Percentiles rank a stretch among this genome's conserved stretches.
phyloP scores from a whole-genome alignment of 768 basidiomycete species.

The Rhodotorula taiwanensis region DNA sequence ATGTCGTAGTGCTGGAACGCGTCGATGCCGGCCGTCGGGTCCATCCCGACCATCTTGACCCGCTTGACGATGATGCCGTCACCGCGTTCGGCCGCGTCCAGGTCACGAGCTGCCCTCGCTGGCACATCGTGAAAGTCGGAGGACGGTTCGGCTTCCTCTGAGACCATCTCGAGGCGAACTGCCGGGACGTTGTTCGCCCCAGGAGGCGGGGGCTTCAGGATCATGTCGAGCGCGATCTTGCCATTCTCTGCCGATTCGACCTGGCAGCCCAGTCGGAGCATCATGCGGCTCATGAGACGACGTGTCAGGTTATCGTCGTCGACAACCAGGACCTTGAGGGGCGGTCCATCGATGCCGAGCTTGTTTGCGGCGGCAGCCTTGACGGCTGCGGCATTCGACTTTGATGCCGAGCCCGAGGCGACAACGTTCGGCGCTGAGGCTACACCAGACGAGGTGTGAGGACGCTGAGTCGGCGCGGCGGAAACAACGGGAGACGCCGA shows the following conservation, averaged over 20 bases:
- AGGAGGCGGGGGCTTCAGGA: conserved; percentile 49
- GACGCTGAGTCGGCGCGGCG: background rate
- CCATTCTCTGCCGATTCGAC: conserved; percentile 83
- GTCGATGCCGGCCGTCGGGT: conserved; percentile 17
- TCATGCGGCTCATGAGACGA: conserved; percentile 68
- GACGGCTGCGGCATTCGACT: background rate
- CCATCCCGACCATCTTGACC: conserved; percentile 12
- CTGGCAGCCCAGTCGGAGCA: conserved; percentile 67
- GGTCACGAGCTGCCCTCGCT: too few relatives aligned
- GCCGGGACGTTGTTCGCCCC: background rate
- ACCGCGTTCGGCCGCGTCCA: background rate
- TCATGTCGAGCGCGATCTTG: conserved; percentile 64
- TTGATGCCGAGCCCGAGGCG: too few relatives aligned
- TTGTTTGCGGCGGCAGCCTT: background rate
- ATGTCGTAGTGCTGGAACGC: conserved; percentile 46
- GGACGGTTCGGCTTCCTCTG: too few relatives aligned
- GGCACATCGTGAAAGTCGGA: too few relatives aligned
- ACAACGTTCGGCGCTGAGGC: too few relatives aligned
- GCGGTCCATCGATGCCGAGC: conserved; percentile 25
- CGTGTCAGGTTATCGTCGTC: conserved; percentile 66
- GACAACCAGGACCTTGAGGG: conserved; percentile 38
- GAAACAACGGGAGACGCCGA: conserved; percentile 4
- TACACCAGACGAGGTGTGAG: too few relatives aligned
- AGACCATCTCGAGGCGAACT: background rate
- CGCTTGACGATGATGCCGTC: background rate